These are phyloP conservation scores for Wallacemonas rigidus DNA, from an alignment of 208 protist species.

Conservation along the genomic window DNA sequence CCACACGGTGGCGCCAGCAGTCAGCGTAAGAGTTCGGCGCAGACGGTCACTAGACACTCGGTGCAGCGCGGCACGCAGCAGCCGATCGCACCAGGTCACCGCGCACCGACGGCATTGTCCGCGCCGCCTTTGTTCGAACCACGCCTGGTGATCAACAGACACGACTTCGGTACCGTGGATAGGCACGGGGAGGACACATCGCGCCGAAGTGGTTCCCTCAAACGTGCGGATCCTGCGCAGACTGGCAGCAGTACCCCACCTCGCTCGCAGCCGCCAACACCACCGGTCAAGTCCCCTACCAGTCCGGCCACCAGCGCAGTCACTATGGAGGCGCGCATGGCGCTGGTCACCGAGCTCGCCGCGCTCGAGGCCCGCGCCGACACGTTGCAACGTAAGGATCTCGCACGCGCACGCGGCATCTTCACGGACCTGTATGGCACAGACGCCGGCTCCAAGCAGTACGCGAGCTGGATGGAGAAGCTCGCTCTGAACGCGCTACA, in stretches of 20 bases:
- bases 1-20: background rate
- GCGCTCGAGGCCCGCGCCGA: conserved; percentile 14
- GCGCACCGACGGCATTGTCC: background rate
- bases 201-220: background rate
- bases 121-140: background rate
- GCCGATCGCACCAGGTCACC: conserved; percentile 3
- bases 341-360: conserved; percentile 17
- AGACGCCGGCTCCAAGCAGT: conserved; percentile 37
- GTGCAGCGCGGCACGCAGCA: conserved; percentile 19
- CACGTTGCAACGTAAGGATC: conserved; percentile 25
- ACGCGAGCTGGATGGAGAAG: conserved; percentile 59
- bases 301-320: conserved; percentile 11
- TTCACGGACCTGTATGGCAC: conserved; percentile 59
- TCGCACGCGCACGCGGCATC: conserved; percentile 40
- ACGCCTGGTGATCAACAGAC: background rate
- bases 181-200: background rate
- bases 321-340: background rate
- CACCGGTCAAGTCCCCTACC: background rate
- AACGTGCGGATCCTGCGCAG: background rate
- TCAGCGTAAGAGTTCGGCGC: no score
- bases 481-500: conserved; percentile 39
- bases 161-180: conserved; percentile 1
- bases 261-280: background rate
- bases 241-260: background rate
- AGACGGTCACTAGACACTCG: background rate